Conservation (phyloP, 1,284 basidiomycete genomes). For the Tranzscheliella williamsii region DNA sequence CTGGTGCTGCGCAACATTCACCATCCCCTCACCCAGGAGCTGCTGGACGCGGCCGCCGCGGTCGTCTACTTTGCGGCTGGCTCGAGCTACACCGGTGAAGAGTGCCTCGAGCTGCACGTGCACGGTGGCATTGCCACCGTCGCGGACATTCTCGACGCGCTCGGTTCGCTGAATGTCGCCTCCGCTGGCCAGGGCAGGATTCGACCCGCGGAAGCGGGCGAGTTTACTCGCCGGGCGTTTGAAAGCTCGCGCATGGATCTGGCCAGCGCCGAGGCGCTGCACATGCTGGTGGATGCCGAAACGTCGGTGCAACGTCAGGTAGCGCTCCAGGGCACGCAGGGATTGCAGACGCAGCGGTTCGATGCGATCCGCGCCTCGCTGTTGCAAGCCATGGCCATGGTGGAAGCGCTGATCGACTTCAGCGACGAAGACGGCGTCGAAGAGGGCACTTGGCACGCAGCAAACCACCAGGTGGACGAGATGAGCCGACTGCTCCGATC, state of each 20-base stretch:
- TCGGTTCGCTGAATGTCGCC: slow-evolving; percentile 64
- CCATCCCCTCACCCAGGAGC: slow-evolving; percentile 69
- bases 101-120: slow-evolving; percentile 80
- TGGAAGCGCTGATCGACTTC: slow-evolving; percentile 88
- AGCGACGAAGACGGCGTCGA: slow-evolving; percentile 85
- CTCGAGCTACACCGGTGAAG: slow-evolving; percentile 78
- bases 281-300: slow-evolving; percentile 80
- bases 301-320: slow-evolving; percentile 77
- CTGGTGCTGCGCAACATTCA: slow-evolving; percentile 73
- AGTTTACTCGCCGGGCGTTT: slow-evolving; percentile 83
- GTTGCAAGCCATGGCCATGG: slow-evolving; percentile 72
- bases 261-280: slow-evolving; percentile 80
- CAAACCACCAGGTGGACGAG: neutral
- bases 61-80: slow-evolving; percentile 77
- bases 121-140: slow-evolving; percentile 84
- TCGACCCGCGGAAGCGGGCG: slow-evolving; percentile 78
- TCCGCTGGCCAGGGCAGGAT: no score
- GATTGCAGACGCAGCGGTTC: slow-evolving; percentile 64
- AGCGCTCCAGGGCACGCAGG: slow-evolving; percentile 72
- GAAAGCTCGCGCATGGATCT: slow-evolving; percentile 77
- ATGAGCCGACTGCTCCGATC: slow-evolving; percentile 4
- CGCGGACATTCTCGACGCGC: slow-evolving; percentile 69
- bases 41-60: slow-evolving; percentile 74
- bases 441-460: slow-evolving; percentile 69
- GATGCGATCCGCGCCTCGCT: slow-evolving; percentile 70